Conservation (phyloP, 345 rosid species). For the Cardiospermum halicacabum region DNA sequence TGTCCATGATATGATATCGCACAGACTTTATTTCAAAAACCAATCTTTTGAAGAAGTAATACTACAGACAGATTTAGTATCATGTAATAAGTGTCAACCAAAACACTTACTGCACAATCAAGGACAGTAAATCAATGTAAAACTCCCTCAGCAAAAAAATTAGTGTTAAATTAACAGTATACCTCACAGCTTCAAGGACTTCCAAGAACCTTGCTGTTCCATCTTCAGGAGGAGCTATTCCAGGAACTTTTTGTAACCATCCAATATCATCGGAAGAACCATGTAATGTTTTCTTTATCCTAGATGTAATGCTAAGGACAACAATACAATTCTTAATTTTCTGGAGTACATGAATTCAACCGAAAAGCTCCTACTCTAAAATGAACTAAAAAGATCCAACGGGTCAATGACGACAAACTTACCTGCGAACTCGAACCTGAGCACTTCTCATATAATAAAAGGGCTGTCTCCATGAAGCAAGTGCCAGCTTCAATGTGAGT, state of each 20-base stretch:
- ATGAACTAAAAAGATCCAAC: background rate
- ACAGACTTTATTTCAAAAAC: background rate
- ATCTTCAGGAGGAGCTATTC: constrained; percentile 53
- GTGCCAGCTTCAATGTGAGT: constrained; percentile 37
- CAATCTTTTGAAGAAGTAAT: background rate
- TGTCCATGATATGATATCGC: background rate
- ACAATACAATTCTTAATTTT: constrained; percentile 4
- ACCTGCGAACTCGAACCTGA: constrained; percentile 42
- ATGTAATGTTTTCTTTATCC: constrained; percentile 42
- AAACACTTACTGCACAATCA: background rate
- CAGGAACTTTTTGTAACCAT: constrained; percentile 57
- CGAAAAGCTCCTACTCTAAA: background rate
- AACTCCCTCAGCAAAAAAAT: too few relatives aligned
- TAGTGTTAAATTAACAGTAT: background rate
- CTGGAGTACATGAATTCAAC: constrained; percentile 7
- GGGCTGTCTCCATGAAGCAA: constrained; percentile 36
- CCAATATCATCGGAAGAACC: constrained; percentile 76
- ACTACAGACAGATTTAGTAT: too few relatives aligned
- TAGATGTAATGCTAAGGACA: constrained; percentile 43
- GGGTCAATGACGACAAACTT: constrained; percentile 17
- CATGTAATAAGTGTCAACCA: too few relatives aligned
- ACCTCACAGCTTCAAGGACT: constrained; percentile 54
- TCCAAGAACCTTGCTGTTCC: constrained; percentile 59
- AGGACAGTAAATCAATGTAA: too few relatives aligned
- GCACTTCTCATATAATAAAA: constrained; percentile 33